Base-by-base conservation (phyloP, 2,329 filamentous ascomycete species). In the Verticillium isaacii region DNA sequence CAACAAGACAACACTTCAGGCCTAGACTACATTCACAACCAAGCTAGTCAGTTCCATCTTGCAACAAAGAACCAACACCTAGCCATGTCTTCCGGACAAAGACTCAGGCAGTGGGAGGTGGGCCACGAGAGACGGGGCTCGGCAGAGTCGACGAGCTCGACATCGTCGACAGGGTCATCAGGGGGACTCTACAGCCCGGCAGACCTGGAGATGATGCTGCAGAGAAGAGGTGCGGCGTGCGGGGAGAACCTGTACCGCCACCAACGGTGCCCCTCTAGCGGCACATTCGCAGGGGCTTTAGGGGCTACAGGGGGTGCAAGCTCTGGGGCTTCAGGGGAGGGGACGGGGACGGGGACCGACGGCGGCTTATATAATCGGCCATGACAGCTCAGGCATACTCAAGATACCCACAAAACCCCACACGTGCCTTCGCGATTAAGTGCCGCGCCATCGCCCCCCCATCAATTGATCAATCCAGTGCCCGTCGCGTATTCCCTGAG, bases 71-170 rank as follows among this genome's bases (percentile, higher is more conserved):
- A 36, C 34, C 34, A 36, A 36, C 23, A 23, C 8, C 29, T 29
- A 9, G n/a, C 19, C 23, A 50, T 50, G 45, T 8, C 45, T 23
- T 50, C 45, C 2, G n/a, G n/a, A 50, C n/a, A 50, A 12, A 25
- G 45, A 8, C 11, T 19, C n/a, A 50, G 45, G 11, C 19, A 8
- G 4, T 50, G 45, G 45, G 45, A 50, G 9, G 23, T 50, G 19
- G 45, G 45, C 7, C 17, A 23, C 19, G 45, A 50, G 45, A n/a
- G 45, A 25, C n/a, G 45, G 19, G 45, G 45, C 12, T 50, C 45
- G 19, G 45, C 45, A n/a, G 57, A 58, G 25, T 58, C 57, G n/a
- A 32, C 36, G 25, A 58, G 36, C 57, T 58, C 57, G 8, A 41
- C 45, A 12, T 41, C 37, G 39, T 58, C 57, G 2, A 23, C 37